Percentiles rank a stretch among this genome's conserved stretches.
Conservation (phyloP, 1,284 basidiomycete genomes). For the Puccinia triticina region DNA sequence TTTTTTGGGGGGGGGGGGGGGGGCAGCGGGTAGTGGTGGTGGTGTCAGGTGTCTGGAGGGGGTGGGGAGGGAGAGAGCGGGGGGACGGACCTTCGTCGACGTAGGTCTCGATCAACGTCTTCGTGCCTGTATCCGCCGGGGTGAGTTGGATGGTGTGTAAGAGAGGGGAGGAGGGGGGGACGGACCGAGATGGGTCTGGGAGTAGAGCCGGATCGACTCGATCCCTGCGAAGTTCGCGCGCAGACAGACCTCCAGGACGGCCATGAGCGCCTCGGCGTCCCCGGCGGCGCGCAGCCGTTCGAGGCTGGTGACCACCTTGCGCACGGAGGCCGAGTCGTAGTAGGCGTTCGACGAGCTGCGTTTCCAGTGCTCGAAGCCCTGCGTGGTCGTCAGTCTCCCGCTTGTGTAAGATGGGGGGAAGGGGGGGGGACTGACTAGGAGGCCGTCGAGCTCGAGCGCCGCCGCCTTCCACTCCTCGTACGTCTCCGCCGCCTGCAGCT, state of each 20-base stretch:
- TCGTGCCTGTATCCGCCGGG: slow-evolving; percentile 18
- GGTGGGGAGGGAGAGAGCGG: too few relatives aligned
- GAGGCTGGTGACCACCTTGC: slow-evolving; percentile 73
- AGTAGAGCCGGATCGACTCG: slow-evolving; percentile 85
- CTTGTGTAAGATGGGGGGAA: too few relatives aligned
- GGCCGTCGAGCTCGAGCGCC: not conserved
- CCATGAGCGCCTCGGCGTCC: slow-evolving; percentile 81
- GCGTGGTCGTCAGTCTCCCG: slow-evolving; percentile 75
- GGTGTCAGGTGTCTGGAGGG: too few relatives aligned
- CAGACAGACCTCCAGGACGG: slow-evolving; percentile 87
- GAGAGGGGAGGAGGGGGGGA: not conserved
- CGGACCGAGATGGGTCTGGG: slow-evolving; percentile 68
- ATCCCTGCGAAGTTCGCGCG: slow-evolving; percentile 92
- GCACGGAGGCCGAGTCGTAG: slow-evolving; percentile 83
- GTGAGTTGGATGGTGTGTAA: not conserved
- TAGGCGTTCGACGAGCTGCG: slow-evolving; percentile 76
- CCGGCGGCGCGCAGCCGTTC: slow-evolving; percentile 69
- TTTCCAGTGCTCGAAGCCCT: slow-evolving; percentile 84
- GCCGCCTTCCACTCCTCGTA: slow-evolving; percentile 27
- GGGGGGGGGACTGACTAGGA: not conserved
- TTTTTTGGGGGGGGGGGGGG: too few relatives aligned
- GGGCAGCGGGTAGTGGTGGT: too few relatives aligned
- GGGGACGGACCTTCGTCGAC: slow-evolving; percentile 72
- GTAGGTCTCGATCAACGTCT: slow-evolving; percentile 65
- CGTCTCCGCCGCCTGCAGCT: not conserved